Conservation (phyloP, 208 protist species). For the Naegleria lovaniensis region DNA sequence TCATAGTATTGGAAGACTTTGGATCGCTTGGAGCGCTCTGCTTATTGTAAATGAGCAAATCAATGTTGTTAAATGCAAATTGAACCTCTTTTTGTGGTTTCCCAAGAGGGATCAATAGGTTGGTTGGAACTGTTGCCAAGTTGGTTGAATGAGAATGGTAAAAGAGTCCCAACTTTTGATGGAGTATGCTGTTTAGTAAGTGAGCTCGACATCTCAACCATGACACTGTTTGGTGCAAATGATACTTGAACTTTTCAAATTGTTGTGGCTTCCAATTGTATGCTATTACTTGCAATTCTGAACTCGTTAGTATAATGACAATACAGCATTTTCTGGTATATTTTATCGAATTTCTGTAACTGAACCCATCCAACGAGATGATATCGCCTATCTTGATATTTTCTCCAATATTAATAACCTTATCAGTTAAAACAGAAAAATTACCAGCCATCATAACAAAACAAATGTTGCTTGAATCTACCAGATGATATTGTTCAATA, state of each 20-base stretch:
- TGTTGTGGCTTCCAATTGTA: conserved; percentile 39
- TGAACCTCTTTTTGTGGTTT: conserved; percentile 7
- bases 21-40: not conserved
- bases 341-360: not conserved
- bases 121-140: not conserved
- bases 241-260: conserved; percentile 31
- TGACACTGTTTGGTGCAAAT: conserved; percentile 26
- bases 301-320: conserved; percentile 4
- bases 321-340: conserved; percentile 32
- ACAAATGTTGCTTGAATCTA: not conserved
- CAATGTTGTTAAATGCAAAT: conserved; percentile 15
- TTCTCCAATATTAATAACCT: not conserved
- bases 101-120: not conserved
- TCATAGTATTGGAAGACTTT: not conserved
- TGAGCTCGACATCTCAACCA: conserved; percentile 30
- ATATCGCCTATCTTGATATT: not conserved
- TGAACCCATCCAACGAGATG: not conserved
- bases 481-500: not conserved
- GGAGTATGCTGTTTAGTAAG: conserved; percentile 35
- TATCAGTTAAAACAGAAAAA: not conserved
- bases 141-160: conserved; percentile 27
- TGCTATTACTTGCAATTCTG: conserved; percentile 13
- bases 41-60: not conserved
- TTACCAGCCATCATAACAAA: not conserved
- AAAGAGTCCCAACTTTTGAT: conserved; percentile 46